Conservation (phyloP, 106 monocot species). For the Dendrobium huoshanense region DNA sequence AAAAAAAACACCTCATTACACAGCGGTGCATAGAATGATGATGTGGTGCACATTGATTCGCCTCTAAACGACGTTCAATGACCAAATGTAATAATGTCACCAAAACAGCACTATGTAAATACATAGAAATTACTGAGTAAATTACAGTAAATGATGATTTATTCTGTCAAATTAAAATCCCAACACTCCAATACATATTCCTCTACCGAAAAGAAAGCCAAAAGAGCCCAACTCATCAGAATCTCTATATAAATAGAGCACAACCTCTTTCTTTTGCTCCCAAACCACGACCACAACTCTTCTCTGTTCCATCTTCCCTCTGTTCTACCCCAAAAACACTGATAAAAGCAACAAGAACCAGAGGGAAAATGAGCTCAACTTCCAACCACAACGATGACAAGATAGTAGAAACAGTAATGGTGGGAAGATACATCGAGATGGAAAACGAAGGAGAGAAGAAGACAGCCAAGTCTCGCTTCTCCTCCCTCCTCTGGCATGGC, state of each 20-base stretch:
- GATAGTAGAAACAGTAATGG: slow-evolving; percentile 51
- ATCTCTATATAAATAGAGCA: neutral
- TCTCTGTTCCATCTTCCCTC: neutral
- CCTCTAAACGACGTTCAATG: too few relatives aligned
- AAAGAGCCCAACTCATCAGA: neutral
- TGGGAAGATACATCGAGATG: slow-evolving; percentile 68
- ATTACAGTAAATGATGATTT: too few relatives aligned
- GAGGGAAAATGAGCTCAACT: slow-evolving; percentile 17
- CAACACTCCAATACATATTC: too few relatives aligned
- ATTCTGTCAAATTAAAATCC: too few relatives aligned
- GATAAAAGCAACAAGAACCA: neutral
- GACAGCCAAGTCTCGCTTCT: slow-evolving; percentile 52
- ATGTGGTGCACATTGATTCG: too few relatives aligned
- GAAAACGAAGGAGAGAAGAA: slow-evolving; percentile 41
- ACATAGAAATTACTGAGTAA: too few relatives aligned
- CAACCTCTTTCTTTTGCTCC: neutral
- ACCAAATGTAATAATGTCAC: too few relatives aligned
- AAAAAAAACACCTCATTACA: too few relatives aligned
- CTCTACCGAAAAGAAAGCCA: neutral
- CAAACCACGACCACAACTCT: neutral
- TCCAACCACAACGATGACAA: slow-evolving; percentile 34
- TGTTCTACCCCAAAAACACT: neutral
- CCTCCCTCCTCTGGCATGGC: slow-evolving; percentile 64
- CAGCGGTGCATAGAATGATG: too few relatives aligned
- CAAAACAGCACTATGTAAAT: too few relatives aligned